Evolutionary conservation across 192 early-diverging fungal species (phyloP), one percentile per base, ranked within the genome.

Genomic region (Coemansia javaensis): DNA sequence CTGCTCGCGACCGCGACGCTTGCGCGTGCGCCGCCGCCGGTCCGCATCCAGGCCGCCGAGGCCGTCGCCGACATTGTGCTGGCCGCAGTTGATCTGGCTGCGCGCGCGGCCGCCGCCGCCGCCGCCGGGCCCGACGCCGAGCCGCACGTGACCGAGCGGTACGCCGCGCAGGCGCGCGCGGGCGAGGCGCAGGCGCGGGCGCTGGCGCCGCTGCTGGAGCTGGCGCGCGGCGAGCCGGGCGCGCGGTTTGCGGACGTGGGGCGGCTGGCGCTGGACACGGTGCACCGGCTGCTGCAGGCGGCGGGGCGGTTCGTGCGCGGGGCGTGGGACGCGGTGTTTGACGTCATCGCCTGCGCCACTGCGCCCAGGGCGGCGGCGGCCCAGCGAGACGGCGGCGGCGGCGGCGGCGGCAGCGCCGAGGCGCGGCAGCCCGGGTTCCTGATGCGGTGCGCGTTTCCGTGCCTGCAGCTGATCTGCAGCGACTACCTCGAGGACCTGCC

Each of bases 391-490:
- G 11, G 28, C 27, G 0, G 36, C 43, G 11, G 11, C 28, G 16
- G 8, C 42, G 5, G 7, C 51, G 7, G 61, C 55, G 62, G 46
- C 2, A 18, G 50, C n/a, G 23, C 38, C 20, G 56, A 54, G 40
- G 40, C 42, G n/a, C 44, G 46, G 37, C 51, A 67, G 41, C 44
- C 56, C 17, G 65, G 65, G 7, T 47, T 39, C 11, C 58, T 89
- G 34, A 83, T 94, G 51, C 80, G 88, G 9, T 70, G 86, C 36
- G 91, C 89, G 9, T 99, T 99, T 51, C 85, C 92, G 5, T 93
- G 86, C 34, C 47, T 99, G 43, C 93, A 99, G 57, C 66, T 99
- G 13, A 89, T 99, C 20, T 97, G 94, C 62, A 89, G 88, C 1
- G 97, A 99, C 58, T 96, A 97, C 50, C 50, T 99, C 33, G 79